Evolutionary conservation across 208 protist genomes (phyloP).

Genomic region (Vickermania spadyakhi): DNA sequence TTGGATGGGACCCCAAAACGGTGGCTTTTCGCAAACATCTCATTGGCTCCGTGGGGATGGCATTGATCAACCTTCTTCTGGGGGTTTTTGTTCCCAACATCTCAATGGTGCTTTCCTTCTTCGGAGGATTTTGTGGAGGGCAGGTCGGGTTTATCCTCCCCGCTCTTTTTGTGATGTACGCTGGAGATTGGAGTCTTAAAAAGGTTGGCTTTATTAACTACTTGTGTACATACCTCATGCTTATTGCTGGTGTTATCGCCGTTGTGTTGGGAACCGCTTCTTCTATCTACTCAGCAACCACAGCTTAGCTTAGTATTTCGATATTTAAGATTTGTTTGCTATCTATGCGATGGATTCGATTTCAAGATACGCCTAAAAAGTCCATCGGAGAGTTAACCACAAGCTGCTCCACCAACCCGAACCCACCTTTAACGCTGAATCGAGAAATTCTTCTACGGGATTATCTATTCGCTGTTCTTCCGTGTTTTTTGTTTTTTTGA

Average conservation of each 20-base stretch:
- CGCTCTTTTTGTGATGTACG: constrained; percentile 45
- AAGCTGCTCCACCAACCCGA: too few relatives aligned
- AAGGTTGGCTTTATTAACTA: constrained; percentile 36
- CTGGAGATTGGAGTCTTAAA: constrained; percentile 24
- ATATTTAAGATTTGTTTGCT: too few relatives aligned
- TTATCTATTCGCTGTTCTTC: too few relatives aligned
- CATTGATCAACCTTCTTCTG: constrained; percentile 22
- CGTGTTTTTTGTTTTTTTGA: too few relatives aligned
- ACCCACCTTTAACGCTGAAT: too few relatives aligned
- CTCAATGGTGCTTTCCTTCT: constrained; percentile 53
- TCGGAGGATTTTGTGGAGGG: constrained; percentile 36
- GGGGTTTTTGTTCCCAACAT: constrained; percentile 63
- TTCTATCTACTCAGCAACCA: constrained; percentile 22
- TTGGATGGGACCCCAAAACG: constrained; percentile 17
- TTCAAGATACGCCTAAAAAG: too few relatives aligned
- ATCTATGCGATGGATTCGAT: too few relatives aligned
- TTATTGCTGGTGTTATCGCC: constrained; percentile 41
- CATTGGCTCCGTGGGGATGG: constrained; percentile 9
- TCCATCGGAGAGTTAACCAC: too few relatives aligned
- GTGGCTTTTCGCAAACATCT: constrained; percentile 34
- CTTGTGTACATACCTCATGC: constrained; percentile 26
- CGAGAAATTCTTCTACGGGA: too few relatives aligned
- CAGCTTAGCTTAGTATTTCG: too few relatives aligned
- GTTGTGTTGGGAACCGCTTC: constrained; percentile 42
- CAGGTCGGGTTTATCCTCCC: constrained; percentile 67